Conservation (phyloP, 352 stramenopile genomes). For the Pythium biforme region DNA sequence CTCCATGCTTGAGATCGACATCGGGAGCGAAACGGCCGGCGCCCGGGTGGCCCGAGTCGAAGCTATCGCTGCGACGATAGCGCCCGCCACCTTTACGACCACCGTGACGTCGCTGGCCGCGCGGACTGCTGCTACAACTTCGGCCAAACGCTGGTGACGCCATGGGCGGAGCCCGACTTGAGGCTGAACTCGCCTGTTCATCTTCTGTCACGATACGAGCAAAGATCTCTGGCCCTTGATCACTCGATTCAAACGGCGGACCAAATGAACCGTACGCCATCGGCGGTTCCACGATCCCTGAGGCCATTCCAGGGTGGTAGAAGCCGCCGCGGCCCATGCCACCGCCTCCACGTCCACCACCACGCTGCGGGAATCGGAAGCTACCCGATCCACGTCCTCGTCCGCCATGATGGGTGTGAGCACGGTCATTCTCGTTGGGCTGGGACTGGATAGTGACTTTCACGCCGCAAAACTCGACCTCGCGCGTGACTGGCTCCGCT, state of each 20-base stretch:
- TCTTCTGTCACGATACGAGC: constrained; percentile 6
- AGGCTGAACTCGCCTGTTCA: not conserved
- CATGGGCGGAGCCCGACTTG: not conserved
- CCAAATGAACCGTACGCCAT: constrained; percentile 1
- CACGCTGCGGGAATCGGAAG: not conserved
- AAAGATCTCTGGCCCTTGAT: constrained; percentile 5
- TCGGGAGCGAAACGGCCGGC: constrained; percentile 15
- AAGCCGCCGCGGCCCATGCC: constrained; percentile 2
- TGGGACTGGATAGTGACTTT: constrained; percentile 18
- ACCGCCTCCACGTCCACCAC: constrained; percentile 7
- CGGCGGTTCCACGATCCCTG: constrained; percentile 15
- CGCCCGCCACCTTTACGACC: constrained; percentile 14
- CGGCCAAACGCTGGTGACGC: constrained; percentile 10
- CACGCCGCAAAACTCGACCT: constrained; percentile 17
- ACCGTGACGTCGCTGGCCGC: constrained; percentile 2
- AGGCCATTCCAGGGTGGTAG: constrained; percentile 15
- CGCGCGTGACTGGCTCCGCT: constrained; percentile 8
- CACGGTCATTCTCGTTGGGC: not conserved
- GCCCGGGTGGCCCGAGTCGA: constrained; percentile 34
- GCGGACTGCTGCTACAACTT: constrained; percentile 13
- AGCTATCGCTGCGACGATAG: constrained; percentile 44
- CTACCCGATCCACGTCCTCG: not conserved
- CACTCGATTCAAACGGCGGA: not conserved
- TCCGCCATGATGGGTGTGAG: too few relatives aligned
- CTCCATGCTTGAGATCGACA: constrained; percentile 32